A percentile compares a stretch with the other conserved stretches of the same genome.
phyloP scores from a whole-genome alignment of 2,329 filamentous ascomycete species.

The Colletotrichum higginsianum region DNA sequence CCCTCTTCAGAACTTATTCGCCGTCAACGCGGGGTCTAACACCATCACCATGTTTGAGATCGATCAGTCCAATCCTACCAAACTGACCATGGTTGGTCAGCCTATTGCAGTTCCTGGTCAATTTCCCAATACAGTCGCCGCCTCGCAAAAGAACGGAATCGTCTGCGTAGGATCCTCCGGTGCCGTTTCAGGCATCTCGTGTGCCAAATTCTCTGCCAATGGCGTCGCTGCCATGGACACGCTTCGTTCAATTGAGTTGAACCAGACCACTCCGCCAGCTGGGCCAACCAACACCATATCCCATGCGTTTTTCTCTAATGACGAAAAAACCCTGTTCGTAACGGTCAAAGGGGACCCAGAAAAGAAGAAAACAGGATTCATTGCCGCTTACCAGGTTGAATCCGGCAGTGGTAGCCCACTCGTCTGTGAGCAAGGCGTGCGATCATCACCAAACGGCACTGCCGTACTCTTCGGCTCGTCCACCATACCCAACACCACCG shows the following conservation, averaged over 20 bases:
- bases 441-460: constrained; percentile 67
- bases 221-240: constrained; percentile 62
- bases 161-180: constrained; percentile 65
- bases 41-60: constrained; percentile 66
- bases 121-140: constrained; percentile 67
- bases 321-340: constrained; percentile 66
- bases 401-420: background rate
- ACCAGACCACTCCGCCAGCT: constrained; percentile 70
- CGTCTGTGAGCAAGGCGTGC: constrained; percentile 47
- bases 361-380: constrained; percentile 69
- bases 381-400: constrained; percentile 66
- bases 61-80: constrained; percentile 56
- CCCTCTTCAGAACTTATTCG: constrained; percentile 63
- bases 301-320: constrained; percentile 71
- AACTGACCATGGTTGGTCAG: constrained; percentile 60
- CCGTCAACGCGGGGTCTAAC: constrained; percentile 69
- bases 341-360: constrained; percentile 74
- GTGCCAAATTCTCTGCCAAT: constrained; percentile 54
- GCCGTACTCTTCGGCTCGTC: constrained; percentile 70
- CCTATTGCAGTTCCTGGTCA: constrained; percentile 63
- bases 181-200: constrained; percentile 60
- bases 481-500: constrained; percentile 58
- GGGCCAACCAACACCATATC: constrained; percentile 73
- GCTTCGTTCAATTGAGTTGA: constrained; percentile 63
- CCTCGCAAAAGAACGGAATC: constrained; percentile 58